Evolutionary conservation across 2,329 filamentous ascomycete species (phyloP).

Genomic region (Phaeosphaeriaceae sp.): DNA sequence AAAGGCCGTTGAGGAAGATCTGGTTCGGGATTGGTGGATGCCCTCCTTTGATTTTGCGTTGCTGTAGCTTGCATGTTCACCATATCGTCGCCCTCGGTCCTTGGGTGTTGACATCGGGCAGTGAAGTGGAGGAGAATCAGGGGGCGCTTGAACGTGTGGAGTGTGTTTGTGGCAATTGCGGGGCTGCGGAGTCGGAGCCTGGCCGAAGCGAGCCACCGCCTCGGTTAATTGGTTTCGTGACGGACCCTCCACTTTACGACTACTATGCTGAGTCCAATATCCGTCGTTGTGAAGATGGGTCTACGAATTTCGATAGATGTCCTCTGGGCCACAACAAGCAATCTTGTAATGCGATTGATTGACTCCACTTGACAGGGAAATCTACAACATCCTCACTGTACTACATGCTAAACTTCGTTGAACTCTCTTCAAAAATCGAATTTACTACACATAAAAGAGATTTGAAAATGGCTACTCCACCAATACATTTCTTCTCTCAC

Average conservation of each 20-base stretch:
- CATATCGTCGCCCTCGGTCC: constrained; percentile 9
- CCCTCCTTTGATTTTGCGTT: constrained; percentile 9
- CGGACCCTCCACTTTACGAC: constrained; percentile 21
- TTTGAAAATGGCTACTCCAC: constrained; percentile 49
- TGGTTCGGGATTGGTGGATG: constrained; percentile 18
- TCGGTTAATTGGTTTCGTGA: constrained; percentile 6
- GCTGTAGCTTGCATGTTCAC: constrained; percentile 26
- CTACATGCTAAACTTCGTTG: too few relatives aligned
- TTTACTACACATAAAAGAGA: neutral
- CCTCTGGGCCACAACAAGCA: too few relatives aligned
- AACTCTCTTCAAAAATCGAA: too few relatives aligned
- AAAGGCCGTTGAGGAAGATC: constrained; percentile 43
- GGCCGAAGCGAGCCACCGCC: constrained; percentile 3
- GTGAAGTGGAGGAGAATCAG: constrained; percentile 34
- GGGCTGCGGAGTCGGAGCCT: constrained; percentile 1
- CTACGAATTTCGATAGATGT: too few relatives aligned
- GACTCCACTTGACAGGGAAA: too few relatives aligned
- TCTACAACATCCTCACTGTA: too few relatives aligned
- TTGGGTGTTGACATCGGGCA: constrained; percentile 13
- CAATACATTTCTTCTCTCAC: constrained; percentile 72
- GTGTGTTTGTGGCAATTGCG: constrained; percentile 1
- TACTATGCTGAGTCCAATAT: neutral
- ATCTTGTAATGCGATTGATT: too few relatives aligned
- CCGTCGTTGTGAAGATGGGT: neutral
- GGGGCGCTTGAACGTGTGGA: constrained; percentile 18